Evolutionary conservation across 768 basidiomycete species (phyloP).

Genomic region (Asterophora parasitica): DNA sequence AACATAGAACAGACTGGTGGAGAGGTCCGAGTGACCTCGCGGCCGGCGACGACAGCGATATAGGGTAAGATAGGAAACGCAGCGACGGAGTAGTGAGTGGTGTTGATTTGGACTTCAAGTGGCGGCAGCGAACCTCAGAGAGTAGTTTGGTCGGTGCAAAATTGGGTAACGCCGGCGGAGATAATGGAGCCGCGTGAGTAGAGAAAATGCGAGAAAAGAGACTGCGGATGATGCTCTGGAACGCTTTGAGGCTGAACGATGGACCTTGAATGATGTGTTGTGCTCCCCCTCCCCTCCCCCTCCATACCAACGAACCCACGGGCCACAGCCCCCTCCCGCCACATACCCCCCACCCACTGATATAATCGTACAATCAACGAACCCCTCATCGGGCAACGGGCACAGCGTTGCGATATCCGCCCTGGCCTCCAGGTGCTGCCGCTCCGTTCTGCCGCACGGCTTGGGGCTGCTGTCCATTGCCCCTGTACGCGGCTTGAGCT

Average conservation of each 20-base stretch:
- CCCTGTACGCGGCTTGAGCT: slow-evolving; percentile 30
- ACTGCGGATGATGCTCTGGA: slow-evolving; percentile 12
- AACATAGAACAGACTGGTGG: slow-evolving; percentile 12
- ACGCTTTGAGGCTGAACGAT: slow-evolving; percentile 7
- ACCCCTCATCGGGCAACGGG: slow-evolving; percentile 31
- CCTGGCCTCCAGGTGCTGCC: slow-evolving; percentile 21
- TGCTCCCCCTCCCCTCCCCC: slow-evolving; percentile 5
- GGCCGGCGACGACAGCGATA: slow-evolving; percentile 14
- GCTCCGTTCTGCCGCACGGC: slow-evolving; percentile 21
- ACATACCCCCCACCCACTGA: background rate
- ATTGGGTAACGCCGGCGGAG: slow-evolving; percentile 6
- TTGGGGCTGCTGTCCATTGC: slow-evolving; percentile 28
- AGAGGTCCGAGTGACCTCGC: background rate
- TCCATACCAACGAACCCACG: background rate
- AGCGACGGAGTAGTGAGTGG: background rate
- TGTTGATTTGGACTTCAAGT: slow-evolving; percentile 1
- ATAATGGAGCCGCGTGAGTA: background rate
- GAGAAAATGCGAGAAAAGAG: slow-evolving; percentile 9
- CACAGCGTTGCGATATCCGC: slow-evolving; percentile 33
- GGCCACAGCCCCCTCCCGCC: background rate
- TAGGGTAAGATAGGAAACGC: slow-evolving; percentile 12
- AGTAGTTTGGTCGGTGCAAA: slow-evolving; percentile 15
- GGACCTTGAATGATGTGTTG: slow-evolving; percentile 10
- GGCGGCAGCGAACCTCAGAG: background rate
- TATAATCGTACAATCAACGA: background rate